Percentiles rank a stretch among this genome's conserved stretches.
phyloP scores from a whole-genome alignment of 1,284 basidiomycete species.

The Clitocybe nebularis region DNA sequence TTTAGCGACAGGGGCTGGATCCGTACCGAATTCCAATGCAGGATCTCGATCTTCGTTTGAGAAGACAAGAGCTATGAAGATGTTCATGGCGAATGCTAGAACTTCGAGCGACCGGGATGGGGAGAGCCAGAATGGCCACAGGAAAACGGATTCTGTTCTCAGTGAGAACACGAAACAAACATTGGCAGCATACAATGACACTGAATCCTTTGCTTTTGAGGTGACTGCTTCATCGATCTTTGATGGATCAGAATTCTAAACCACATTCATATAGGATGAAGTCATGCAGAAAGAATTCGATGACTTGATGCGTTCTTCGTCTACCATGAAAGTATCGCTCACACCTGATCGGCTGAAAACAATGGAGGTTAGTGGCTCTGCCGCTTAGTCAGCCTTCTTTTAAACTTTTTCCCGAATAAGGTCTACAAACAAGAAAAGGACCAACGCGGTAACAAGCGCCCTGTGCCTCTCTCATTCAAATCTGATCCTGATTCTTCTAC shows the following conservation, averaged over 20 bases:
- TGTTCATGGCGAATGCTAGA: conserved; percentile 43
- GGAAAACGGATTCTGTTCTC: conserved; percentile 48
- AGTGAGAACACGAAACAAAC: conserved; percentile 43
- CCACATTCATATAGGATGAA: conserved; percentile 39
- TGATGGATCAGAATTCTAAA: not conserved
- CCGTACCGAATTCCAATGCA: conserved; percentile 22
- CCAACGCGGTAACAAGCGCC: conserved; percentile 37
- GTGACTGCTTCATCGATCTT: conserved; percentile 15
- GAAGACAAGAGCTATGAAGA: conserved; percentile 54
- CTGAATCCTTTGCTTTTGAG: conserved; percentile 21
- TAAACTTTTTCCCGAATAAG: conserved; percentile 34
- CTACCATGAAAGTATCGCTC: conserved; percentile 92
- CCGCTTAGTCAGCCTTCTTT: conserved; percentile 28
- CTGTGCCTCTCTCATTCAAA: conserved; percentile 30
- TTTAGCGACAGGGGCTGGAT: conserved; percentile 22
- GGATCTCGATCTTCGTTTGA: conserved; percentile 53
- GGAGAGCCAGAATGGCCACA: conserved; percentile 41
- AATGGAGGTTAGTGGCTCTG: conserved; percentile 69
- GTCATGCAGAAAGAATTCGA: conserved; percentile 78
- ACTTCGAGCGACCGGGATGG: conserved; percentile 39
- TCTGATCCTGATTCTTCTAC: conserved; percentile 31
- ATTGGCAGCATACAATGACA: conserved; percentile 22
- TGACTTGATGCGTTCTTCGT: conserved; percentile 79
- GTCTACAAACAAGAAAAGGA: conserved; percentile 66
- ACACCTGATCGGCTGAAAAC: conserved; percentile 89